These are phyloP conservation scores for Boletus vinaceobasis DNA, from an alignment of 768 basidiomycete genomes.

Conservation along the genomic window DNA sequence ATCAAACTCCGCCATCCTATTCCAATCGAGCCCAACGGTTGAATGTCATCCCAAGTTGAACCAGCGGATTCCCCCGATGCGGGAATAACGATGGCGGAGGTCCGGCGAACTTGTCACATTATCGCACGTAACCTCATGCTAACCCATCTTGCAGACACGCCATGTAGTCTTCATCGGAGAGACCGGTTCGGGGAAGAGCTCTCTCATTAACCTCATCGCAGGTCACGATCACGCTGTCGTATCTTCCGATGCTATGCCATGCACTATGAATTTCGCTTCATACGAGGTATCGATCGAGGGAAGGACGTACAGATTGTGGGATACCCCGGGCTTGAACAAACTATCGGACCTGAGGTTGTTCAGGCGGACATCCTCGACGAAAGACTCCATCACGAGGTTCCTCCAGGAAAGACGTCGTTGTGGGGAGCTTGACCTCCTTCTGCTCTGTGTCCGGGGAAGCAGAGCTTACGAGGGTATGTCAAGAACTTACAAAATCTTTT, in stretches of 20 bases:
- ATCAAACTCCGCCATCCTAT: neutral
- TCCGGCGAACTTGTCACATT: neutral
- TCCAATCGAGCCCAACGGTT: neutral
- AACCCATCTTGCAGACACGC: conserved; percentile 10
- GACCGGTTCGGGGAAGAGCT: conserved; percentile 37
- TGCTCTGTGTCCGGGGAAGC: conserved; percentile 19
- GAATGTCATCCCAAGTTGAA: neutral
- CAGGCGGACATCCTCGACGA: neutral
- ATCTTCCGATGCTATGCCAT: conserved; percentile 29
- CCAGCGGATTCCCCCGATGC: neutral
- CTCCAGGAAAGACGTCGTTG: conserved; percentile 26
- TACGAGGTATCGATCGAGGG: conserved; percentile 26
- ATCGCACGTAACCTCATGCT: neutral
- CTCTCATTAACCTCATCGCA: conserved; percentile 40
- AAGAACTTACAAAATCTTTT: conserved; percentile 24
- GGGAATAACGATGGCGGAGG: conserved; percentile 1
- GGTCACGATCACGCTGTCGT: conserved; percentile 18
- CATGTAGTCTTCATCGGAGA: conserved; percentile 39
- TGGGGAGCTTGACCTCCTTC: conserved; percentile 21
- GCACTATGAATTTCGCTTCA: conserved; percentile 25
- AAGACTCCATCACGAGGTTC: conserved; percentile 25
- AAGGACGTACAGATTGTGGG: conserved; percentile 24
- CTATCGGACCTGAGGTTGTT: conserved; percentile 7
- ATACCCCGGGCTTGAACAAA: conserved; percentile 32
- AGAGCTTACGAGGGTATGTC: conserved; percentile 15